Percentiles rank a stretch among this genome's conserved stretches.
phyloP scores from a whole-genome alignment of 2,329 filamentous ascomycete species.

The Pyricularia sp. region DNA sequence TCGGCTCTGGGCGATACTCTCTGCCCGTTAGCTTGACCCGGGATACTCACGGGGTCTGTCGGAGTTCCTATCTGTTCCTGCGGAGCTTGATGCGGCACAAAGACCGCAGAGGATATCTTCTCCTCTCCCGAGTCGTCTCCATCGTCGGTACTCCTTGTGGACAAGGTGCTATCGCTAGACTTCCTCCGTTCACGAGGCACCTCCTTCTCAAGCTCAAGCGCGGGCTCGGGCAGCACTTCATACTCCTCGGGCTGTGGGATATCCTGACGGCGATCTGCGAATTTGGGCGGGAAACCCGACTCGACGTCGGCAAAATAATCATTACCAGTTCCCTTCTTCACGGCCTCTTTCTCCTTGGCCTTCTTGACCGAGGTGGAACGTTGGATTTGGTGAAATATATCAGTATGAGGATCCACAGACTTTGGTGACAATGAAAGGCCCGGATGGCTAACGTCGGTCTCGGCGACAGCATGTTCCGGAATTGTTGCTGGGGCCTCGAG shows the following conservation, averaged over 20 bases:
- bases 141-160: constrained; percentile 28
- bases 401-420: constrained; percentile 5
- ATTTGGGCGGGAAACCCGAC: background rate
- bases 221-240: constrained; percentile 4
- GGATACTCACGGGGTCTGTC: background rate
- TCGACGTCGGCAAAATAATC: constrained; percentile 4
- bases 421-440: constrained; percentile 6
- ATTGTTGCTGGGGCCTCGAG: background rate
- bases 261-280: background rate
- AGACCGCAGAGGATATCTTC: constrained; percentile 76
- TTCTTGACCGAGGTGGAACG: background rate
- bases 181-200: constrained; percentile 17
- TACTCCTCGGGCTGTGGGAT: background rate
- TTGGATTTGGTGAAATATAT: background rate
- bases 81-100: constrained; percentile 59
- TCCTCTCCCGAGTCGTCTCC: constrained; percentile 60
- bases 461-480: background rate
- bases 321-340: background rate
- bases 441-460: background rate
- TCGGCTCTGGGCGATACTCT: constrained; percentile 1
- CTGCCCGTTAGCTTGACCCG: background rate
- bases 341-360: background rate
- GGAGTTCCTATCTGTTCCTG: background rate
- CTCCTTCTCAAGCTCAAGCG: constrained; percentile 1
- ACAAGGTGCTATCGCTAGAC: constrained; percentile 25